These are phyloP conservation scores for Artemisia tridentata DNA, from an alignment of 129 eudicot species.

Conservation along the genomic window DNA sequence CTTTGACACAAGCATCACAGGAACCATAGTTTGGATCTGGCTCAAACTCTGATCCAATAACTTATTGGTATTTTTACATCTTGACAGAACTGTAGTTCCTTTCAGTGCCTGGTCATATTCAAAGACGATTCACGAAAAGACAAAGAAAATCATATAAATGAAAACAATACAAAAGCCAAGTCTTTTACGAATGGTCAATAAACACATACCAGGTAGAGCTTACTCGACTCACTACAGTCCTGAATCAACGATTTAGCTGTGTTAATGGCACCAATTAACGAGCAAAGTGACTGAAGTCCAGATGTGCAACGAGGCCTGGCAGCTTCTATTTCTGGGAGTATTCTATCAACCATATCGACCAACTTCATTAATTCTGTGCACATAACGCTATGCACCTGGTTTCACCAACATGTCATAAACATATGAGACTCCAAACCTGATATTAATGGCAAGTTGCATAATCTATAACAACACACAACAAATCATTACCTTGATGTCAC, in stretches of 20 bases:
- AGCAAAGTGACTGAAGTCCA: conserved; percentile 65
- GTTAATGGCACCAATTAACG: conserved; percentile 43
- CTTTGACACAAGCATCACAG: conserved; percentile 60
- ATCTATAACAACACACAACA: background rate
- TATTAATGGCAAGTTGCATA: background rate
- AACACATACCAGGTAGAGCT: conserved; percentile 77
- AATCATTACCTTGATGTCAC: conserved; percentile 48
- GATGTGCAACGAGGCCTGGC: conserved; percentile 75
- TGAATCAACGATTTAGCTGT: conserved; percentile 50
- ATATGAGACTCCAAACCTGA: background rate
- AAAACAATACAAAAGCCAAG: background rate
- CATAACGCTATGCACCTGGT: conserved; percentile 76
- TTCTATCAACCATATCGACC: conserved; percentile 44
- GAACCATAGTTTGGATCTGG: conserved; percentile 73
- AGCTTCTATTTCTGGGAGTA: conserved; percentile 68
- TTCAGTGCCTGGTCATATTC: conserved; percentile 64
- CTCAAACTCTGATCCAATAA: conserved; percentile 54
- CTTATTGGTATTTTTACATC: conserved; percentile 58
- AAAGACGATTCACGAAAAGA: background rate
- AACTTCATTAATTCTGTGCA: conserved; percentile 50
- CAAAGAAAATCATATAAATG: background rate
- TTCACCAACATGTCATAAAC: conserved; percentile 14
- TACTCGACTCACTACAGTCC: conserved; percentile 74
- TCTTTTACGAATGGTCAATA: background rate
- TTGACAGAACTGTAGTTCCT: conserved; percentile 53